phyloP scores from a whole-genome alignment of 2,329 filamentous ascomycete genomes.

The Didymella lethalis region DNA sequence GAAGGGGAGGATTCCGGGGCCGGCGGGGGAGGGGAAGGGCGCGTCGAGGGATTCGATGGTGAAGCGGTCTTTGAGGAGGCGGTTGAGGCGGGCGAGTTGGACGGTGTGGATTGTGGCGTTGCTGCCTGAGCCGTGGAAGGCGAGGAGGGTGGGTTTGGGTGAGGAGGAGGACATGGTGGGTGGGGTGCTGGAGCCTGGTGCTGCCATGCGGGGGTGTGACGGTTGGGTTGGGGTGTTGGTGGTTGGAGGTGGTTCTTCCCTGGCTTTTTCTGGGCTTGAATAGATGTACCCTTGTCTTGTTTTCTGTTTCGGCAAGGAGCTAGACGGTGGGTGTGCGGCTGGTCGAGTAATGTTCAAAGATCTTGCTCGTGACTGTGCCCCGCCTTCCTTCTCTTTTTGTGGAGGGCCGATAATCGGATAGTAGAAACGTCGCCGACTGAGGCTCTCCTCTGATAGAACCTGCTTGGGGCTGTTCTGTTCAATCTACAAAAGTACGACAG shows the following conservation, averaged over 20 bases:
- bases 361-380: conserved; percentile 3
- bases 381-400: conserved; percentile 7
- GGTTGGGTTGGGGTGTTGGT: background rate
- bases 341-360: background rate
- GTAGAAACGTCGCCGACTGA: background rate
- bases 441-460: too few species aligned
- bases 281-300: background rate
- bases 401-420: background rate
- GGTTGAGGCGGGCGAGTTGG: conserved; percentile 43
- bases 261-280: background rate
- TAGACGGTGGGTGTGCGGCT: background rate
- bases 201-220: conserved; percentile 1
- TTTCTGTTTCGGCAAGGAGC: background rate
- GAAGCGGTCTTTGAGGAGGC: conserved; percentile 37
- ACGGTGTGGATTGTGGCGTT: conserved; percentile 46
- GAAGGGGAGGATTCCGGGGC: conserved; percentile 49
- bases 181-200: background rate
- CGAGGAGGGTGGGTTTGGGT: conserved; percentile 45
- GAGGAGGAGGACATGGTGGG: conserved; percentile 1
- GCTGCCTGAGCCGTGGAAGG: conserved; percentile 49
- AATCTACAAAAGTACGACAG: too few species aligned
- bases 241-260: background rate
- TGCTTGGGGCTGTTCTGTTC: too few species aligned
- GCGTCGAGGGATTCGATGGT: conserved; percentile 38
- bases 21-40: conserved; percentile 44